phyloP scores from a whole-genome alignment of 495 filamentous ascomycete genomes.

The Aspergillus carlsbadensis region DNA sequence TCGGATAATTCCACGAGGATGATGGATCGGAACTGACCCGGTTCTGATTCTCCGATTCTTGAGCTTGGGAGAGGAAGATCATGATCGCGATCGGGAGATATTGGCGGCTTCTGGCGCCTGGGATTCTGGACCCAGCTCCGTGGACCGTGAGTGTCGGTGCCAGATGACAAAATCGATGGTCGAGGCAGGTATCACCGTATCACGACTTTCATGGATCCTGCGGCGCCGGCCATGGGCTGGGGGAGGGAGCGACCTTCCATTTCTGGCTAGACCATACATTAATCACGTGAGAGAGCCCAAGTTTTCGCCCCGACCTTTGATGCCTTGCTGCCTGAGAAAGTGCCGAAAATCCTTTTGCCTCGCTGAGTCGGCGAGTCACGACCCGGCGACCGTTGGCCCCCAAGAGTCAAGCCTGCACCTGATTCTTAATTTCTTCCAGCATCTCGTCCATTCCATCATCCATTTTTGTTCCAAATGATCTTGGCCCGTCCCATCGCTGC shows the following conservation, averaged over 20 bases:
- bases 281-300: no score
- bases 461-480: neutral
- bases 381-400: slow-evolving; percentile 6
- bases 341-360: no score
- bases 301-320: no score
- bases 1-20: neutral
- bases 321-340: no score
- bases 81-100: neutral
- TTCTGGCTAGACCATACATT: no score
- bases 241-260: no score
- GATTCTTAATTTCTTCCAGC: neutral
- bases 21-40: neutral
- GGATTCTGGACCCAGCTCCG: neutral
- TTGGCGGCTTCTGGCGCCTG: neutral
- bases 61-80: neutral
- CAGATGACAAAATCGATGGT: neutral
- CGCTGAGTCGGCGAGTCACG: no score
- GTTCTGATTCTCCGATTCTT: no score
- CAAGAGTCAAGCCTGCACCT: neutral
- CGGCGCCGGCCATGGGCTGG: no score
- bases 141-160: no score
- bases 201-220: no score
- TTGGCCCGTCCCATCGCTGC: neutral
- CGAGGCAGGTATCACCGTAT: no score
- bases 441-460: slow-evolving; percentile 5